Conservation (phyloP, 352 stramenopile species). For the Globisporangium solare region DNA sequence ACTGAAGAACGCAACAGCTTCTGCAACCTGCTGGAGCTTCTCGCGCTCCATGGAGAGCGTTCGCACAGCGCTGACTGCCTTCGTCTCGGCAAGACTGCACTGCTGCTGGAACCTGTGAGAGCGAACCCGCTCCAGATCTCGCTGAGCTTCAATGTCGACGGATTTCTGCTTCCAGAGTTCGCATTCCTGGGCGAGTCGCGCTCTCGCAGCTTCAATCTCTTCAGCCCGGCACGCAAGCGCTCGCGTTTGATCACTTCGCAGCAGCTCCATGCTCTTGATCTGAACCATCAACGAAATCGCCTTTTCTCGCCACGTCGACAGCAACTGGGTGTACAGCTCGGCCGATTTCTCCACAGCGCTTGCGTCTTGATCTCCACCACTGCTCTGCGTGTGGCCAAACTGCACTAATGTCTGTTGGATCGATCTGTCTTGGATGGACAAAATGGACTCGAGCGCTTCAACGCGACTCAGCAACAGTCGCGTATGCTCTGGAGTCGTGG, state of each 20-base stretch:
- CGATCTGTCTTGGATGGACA: slow-evolving; percentile 54
- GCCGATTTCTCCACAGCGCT: slow-evolving; percentile 13
- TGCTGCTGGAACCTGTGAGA: slow-evolving; percentile 22
- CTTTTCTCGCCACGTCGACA: slow-evolving; percentile 55
- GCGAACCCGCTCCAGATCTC: slow-evolving; percentile 43
- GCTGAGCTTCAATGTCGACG: slow-evolving; percentile 52
- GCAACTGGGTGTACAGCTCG: slow-evolving; percentile 26
- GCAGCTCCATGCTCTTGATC: slow-evolving; percentile 32
- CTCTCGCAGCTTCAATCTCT: slow-evolving; percentile 12
- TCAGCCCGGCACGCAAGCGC: slow-evolving; percentile 10
- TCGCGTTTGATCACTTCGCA: slow-evolving; percentile 7
- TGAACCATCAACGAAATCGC: slow-evolving; percentile 58
- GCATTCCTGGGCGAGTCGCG: slow-evolving; percentile 22
- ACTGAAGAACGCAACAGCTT: slow-evolving; percentile 39
- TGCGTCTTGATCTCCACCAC: slow-evolving; percentile 10
- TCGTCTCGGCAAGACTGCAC: slow-evolving; percentile 25
- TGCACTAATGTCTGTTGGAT: slow-evolving; percentile 30
- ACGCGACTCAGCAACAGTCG: slow-evolving; percentile 42
- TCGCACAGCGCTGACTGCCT: slow-evolving; percentile 41
- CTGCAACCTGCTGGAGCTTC: slow-evolving; percentile 35
- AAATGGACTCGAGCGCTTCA: slow-evolving; percentile 45
- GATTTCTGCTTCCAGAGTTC: slow-evolving; percentile 52
- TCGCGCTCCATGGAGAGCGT: slow-evolving; percentile 45
- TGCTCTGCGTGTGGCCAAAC: slow-evolving; percentile 14
- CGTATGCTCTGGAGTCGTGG: slow-evolving; percentile 2